phyloP scores from a whole-genome alignment of 768 basidiomycete genomes.

The Collybiopsis confluens region DNA sequence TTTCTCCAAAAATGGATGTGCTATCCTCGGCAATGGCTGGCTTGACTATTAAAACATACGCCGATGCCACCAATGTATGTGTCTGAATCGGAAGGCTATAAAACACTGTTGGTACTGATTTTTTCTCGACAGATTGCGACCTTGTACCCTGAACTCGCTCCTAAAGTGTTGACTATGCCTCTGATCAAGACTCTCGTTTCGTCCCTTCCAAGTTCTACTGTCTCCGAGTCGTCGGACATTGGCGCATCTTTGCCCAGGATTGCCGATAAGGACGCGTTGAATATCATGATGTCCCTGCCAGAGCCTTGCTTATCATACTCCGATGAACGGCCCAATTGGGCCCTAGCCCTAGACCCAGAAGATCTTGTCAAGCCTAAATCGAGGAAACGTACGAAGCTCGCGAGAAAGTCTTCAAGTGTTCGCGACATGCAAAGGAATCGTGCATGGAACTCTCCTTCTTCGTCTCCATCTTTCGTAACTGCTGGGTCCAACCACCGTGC shows the following conservation, averaged over 20 bases:
- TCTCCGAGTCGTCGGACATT: too few species aligned
- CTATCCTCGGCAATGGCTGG: background rate
- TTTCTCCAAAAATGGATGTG: background rate
- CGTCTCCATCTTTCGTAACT: background rate
- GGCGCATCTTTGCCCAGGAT: too few species aligned
- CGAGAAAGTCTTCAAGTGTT: background rate
- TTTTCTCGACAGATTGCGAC: background rate
- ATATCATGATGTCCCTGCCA: too few species aligned
- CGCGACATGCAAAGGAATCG: background rate
- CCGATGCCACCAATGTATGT: slow-evolving; percentile 8
- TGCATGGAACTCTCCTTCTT: background rate
- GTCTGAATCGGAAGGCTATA: too few species aligned
- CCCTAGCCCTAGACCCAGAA: background rate
- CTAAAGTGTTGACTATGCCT: slow-evolving; percentile 2
- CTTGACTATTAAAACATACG: slow-evolving; percentile 1
- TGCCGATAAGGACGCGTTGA: too few species aligned
- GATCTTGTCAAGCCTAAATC: background rate
- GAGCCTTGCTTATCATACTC: too few species aligned
- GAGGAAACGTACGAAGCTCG: background rate
- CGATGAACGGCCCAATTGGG: background rate
- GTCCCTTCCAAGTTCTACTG: too few species aligned
- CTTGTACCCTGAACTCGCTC: slow-evolving; percentile 2
- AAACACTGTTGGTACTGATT: too few species aligned
- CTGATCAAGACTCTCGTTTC: background rate
- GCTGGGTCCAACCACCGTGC: background rate